Percentiles rank a stretch among this genome's conserved stretches.
These are phyloP conservation scores for Gryganskiella cystojenkinii DNA, from an alignment of 192 early-diverging fungal genomes.

Conservation along the genomic window DNA sequence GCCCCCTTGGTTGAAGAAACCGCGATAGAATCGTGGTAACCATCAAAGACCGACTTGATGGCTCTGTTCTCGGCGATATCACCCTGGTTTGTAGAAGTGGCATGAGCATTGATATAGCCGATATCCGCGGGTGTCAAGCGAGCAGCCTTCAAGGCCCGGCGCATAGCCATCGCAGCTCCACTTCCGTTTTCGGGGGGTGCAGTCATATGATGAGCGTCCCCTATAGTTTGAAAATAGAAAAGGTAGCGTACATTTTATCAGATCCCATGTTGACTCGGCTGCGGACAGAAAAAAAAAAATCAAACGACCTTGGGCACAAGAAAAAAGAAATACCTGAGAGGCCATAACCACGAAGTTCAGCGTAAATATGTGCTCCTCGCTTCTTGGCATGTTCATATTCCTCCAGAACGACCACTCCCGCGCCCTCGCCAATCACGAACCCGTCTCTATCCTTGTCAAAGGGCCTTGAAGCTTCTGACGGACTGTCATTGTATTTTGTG, in stretches of 20 bases:
- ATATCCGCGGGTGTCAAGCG: slow-evolving; percentile 69
- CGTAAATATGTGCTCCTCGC: slow-evolving; percentile 91
- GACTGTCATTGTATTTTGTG: slow-evolving; percentile 82
- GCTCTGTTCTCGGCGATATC: slow-evolving; percentile 90
- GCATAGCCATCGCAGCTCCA: slow-evolving; percentile 92
- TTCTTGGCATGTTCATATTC: slow-evolving; percentile 87
- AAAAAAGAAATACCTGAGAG: slow-evolving; percentile 66
- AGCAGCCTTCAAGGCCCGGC: slow-evolving; percentile 74
- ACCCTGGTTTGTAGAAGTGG: slow-evolving; percentile 85
- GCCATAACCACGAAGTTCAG: slow-evolving; percentile 90
- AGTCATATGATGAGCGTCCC: slow-evolving; percentile 95
- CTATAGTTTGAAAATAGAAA: slow-evolving; percentile 13
- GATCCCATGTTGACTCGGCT: not conserved
- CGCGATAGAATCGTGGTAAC: slow-evolving; percentile 59
- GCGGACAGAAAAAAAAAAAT: not conserved
- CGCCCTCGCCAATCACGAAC: slow-evolving; percentile 96
- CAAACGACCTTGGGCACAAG: not conserved
- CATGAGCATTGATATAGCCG: slow-evolving; percentile 95
- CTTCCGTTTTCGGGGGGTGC: slow-evolving; percentile 87
- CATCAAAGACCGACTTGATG: slow-evolving; percentile 81
- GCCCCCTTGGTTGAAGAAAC: slow-evolving; percentile 94
- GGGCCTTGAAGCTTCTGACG: slow-evolving; percentile 85
- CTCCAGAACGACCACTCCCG: slow-evolving; percentile 90
- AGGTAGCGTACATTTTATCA: not conserved
- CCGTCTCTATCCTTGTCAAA: slow-evolving; percentile 90